phyloP scores from a whole-genome alignment of 441 rosid species.

The Francoa sonchifolia region DNA sequence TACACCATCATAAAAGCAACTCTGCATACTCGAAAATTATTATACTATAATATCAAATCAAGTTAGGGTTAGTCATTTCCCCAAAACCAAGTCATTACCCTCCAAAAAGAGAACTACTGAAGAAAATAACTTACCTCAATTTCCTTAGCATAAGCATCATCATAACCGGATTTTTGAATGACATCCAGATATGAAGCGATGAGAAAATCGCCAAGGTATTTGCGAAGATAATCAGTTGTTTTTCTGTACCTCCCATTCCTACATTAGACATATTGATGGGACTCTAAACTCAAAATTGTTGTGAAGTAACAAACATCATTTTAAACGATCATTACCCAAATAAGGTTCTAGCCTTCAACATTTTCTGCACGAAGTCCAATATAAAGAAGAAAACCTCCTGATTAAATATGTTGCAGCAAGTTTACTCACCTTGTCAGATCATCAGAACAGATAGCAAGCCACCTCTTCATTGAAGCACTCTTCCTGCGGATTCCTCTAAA shows the following conservation, averaged over 20 bases:
- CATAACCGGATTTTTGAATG: slow-evolving; percentile 67
- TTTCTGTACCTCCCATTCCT: slow-evolving; percentile 60
- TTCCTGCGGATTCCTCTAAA: slow-evolving; percentile 80
- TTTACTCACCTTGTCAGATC: slow-evolving; percentile 59
- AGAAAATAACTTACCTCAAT: slow-evolving; percentile 55
- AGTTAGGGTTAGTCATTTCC: too few relatives aligned
- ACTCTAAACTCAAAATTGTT: neutral
- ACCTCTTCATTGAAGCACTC: slow-evolving; percentile 53
- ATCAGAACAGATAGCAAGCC: slow-evolving; percentile 86
- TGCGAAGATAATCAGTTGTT: slow-evolving; percentile 55
- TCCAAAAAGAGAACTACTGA: neutral
- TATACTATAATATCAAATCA: neutral
- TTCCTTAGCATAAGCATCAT: slow-evolving; percentile 62
- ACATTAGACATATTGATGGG: slow-evolving; percentile 12
- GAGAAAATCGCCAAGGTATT: slow-evolving; percentile 81
- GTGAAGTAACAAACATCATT: too few relatives aligned
- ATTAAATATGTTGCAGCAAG: slow-evolving; percentile 3
- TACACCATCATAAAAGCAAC: too few relatives aligned
- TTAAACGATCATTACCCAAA: too few relatives aligned
- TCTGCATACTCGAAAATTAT: neutral
- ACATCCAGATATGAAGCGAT: slow-evolving; percentile 59
- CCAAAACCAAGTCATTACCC: too few relatives aligned
- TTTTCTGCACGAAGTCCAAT: too few relatives aligned
- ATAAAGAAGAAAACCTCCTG: slow-evolving; percentile 1
- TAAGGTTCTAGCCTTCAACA: too few relatives aligned